Base-by-base conservation (phyloP, 139 green algal genomes). In the Chlorella sp. region DNA sequence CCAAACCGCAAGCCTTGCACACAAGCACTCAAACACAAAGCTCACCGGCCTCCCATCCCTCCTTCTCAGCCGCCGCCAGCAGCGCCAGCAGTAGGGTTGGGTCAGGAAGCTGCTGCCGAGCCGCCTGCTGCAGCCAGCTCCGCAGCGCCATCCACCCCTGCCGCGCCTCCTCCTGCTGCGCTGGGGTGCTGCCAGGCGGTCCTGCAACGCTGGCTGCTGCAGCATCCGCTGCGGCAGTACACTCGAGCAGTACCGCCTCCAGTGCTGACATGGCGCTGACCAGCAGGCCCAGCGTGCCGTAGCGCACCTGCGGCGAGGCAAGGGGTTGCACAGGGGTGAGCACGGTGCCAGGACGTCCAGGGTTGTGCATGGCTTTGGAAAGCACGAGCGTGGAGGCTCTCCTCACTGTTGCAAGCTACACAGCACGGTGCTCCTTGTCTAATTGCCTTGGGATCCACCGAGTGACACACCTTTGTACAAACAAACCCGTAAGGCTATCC, bases 211-310 rank as follows among this genome's bases (percentile, higher is more conserved):
- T 34, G 21, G 77, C 82, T 36, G 84, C 84, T 40, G 24, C 83
- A 19, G 40, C 19, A 2, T 24, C n/a, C 3, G 36, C 26, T 48
- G 89, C 82, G 9, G 85, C 79, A 1, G 78, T 21, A 30, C 89
- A 48, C 37, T 86, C 88, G 12, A 60, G 3, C n/a, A 97, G 57
- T 24, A 90, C 39, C 11, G 76, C 68, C 48, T 90, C 71, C 66
- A 96, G 60, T 0, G 86, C 87, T 30, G 71, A 64, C 19, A 94
- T 24, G 37, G 85, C 40, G 37, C 79, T 69, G 42, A 64, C 60
- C 34, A 96, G 91, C 24, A 94, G 71, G 61, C 61, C 66, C 30
- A 88, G 68, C 39, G 84, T 88, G 68, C 84, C 84, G 19, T 88
- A 85, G 11, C 89, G 79, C 61, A 97, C 94, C 48, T 94, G 68